Evolutionary conservation across 805 yeast species (phyloP), one percentile per base, ranked within the genome.

Genomic region (Yarrowia divulgata): DNA sequence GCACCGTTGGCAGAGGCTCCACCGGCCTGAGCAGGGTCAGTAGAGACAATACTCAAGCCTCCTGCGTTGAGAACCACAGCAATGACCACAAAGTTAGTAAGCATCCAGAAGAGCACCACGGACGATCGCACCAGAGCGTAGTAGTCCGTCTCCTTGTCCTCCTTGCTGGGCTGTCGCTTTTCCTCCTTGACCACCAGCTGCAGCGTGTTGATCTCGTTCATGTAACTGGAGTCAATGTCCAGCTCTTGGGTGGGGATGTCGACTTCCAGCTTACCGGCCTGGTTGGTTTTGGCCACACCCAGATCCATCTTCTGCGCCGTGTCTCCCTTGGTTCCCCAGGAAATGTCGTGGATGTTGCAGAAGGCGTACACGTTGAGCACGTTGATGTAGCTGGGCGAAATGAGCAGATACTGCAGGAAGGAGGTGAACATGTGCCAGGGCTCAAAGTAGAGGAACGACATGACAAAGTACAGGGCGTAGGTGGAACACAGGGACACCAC

Each of bases 301-400:
- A 95, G 83, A 78, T 85, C 97, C 79, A 82, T 85, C 76, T 82
- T 87, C 76, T 57, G 87, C 18, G 74, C 84, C 12, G 86, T 87
- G 64, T 88, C 91, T 60, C 97, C 97, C 78, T 93, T 91, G 4
- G 97, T 94, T 77, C 98, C 98, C 98, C 98, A 94, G 8, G 97
- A 90, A 60, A 94, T 88, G 81, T 94, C 99, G 78, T 94, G 97
- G 71, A 94, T 89, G 79, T 94, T 94, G 82, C 98, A 93, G 78
- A 94, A 93, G 2, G 98, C 97, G 79, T 94, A 94, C 71, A 94
- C 94, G 78, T 92, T 93, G 76, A 94, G 82, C 67, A 93, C 94
- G 75, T 94, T 93, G 79, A 93, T 88, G 78, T 93, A 95, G 0
- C 96, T 87, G 0, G 99, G 99, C 72, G 93, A 88, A 69, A 94